Percentiles rank a stretch among this genome's conserved stretches.
These are phyloP conservation scores for Aspergillus latus DNA, from an alignment of 2,329 filamentous ascomycete species.

Conservation along the genomic window DNA sequence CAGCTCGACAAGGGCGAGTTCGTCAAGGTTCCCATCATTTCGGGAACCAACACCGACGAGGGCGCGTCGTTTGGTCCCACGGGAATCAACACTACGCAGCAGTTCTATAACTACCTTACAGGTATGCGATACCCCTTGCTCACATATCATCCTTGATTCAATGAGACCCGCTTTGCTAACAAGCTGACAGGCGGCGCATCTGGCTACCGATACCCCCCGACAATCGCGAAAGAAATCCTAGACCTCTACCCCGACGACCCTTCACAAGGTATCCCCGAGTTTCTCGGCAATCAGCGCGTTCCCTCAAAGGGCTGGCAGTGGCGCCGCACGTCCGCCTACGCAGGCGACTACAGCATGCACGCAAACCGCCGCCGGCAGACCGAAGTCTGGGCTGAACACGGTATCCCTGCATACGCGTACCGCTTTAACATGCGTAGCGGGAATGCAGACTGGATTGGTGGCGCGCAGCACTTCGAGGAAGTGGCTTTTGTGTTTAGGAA, in stretches of 20 bases:
- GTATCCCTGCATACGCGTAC: slow-evolving; percentile 59
- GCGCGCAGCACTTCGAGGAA: slow-evolving; percentile 58
- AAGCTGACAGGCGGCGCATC: slow-evolving; percentile 23
- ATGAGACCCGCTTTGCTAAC: slow-evolving; percentile 9
- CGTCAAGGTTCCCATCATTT: slow-evolving; percentile 63
- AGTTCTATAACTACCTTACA: slow-evolving; percentile 50
- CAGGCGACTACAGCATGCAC: slow-evolving; percentile 57
- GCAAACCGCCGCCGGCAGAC: slow-evolving; percentile 56
- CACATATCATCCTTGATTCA: background rate
- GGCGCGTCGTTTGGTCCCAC: slow-evolving; percentile 57
- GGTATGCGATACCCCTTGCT: slow-evolving; percentile 11
- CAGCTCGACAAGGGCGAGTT: slow-evolving; percentile 62
- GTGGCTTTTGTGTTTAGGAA: slow-evolving; percentile 59
- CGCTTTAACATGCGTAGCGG: slow-evolving; percentile 58
- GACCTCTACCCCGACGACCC: slow-evolving; percentile 56
- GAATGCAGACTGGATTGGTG: slow-evolving; percentile 44
- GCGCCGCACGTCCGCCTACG: slow-evolving; percentile 56
- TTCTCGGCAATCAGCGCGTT: slow-evolving; percentile 35
- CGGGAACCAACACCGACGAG: slow-evolving; percentile 66
- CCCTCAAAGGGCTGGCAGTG: slow-evolving; percentile 49
- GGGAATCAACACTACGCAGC: slow-evolving; percentile 56
- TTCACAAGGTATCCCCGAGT: slow-evolving; percentile 50
- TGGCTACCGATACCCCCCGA: slow-evolving; percentile 25
- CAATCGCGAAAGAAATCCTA: slow-evolving; percentile 44
- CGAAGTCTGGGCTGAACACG: slow-evolving; percentile 51